phyloP scores from a whole-genome alignment of 495 filamentous ascomycete species.

The Cercophora samala region DNA sequence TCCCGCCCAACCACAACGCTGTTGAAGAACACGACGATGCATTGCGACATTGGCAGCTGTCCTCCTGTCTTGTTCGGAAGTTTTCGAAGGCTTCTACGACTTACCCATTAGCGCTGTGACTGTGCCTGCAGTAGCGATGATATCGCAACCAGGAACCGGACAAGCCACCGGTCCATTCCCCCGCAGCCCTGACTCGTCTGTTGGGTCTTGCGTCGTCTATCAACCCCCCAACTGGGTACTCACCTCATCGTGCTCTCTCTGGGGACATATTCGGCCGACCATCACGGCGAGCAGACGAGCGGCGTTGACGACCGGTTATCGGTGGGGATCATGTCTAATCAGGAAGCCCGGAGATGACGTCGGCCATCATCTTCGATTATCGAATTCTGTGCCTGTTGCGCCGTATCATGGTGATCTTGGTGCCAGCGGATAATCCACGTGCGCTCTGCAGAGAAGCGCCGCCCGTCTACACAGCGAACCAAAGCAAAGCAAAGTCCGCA shows the following conservation, averaged over 20 bases:
- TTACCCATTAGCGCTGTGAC: constrained; percentile 7
- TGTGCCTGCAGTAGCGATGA: not conserved
- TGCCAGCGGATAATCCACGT: constrained; percentile 16
- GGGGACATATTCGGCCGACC: not conserved
- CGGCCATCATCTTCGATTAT: not conserved
- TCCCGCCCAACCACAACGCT: not conserved
- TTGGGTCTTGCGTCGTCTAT: not conserved
- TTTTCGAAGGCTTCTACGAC: constrained; percentile 6
- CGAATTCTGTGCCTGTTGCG: constrained; percentile 11
- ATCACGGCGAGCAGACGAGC: constrained; percentile 7
- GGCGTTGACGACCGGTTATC: constrained; percentile 7
- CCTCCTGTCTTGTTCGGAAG: constrained; percentile 6
- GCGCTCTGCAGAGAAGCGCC: not conserved
- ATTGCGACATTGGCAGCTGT: constrained; percentile 6
- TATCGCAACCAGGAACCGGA: not conserved
- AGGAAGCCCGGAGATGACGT: not conserved
- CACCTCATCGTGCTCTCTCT: not conserved
- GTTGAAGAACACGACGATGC: not conserved
- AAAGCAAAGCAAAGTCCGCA: not conserved
- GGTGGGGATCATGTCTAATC: not conserved
- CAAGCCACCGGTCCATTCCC: constrained; percentile 1
- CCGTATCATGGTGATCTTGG: constrained; percentile 4
- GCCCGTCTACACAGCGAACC: not conserved
- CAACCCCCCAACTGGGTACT: not conserved
- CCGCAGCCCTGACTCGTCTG: not conserved